A percentile compares a stretch with the other conserved stretches of the same genome.
These are phyloP conservation scores for Biscutella laevigata DNA, from an alignment of 441 rosid genomes.

Conservation along the genomic window DNA sequence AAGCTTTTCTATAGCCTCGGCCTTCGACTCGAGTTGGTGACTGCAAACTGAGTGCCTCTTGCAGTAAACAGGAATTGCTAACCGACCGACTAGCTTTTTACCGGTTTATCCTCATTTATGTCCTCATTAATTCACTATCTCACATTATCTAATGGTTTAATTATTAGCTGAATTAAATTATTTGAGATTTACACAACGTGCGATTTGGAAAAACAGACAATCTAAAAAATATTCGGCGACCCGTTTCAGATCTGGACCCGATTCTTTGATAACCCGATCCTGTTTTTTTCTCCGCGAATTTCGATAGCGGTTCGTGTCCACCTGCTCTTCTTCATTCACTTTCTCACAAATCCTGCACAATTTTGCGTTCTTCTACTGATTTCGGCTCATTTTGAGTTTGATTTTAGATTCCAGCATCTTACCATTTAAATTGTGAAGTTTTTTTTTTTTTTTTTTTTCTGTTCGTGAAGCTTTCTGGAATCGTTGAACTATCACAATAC, in stretches of 20 bases:
- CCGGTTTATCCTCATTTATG: constrained; percentile 14
- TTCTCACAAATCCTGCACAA: not conserved
- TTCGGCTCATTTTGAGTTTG: not conserved
- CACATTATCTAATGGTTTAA: not conserved
- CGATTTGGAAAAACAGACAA: not conserved
- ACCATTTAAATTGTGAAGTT: not conserved
- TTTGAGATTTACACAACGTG: not conserved
- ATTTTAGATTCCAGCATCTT: not conserved
- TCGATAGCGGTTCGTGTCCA: not conserved
- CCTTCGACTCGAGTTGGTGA: too few species aligned
- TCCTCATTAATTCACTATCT: not conserved
- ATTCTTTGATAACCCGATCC: not conserved
- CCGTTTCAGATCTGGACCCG: constrained; percentile 14
- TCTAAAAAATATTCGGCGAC: not conserved
- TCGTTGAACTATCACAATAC: constrained; percentile 4
- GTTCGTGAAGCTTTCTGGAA: not conserved
- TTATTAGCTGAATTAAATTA: too few species aligned
- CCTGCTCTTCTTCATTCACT: not conserved
- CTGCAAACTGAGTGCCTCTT: too few species aligned
- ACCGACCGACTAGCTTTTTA: not conserved
- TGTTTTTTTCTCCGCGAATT: not conserved
- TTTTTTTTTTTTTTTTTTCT: too few species aligned
- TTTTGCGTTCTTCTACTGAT: not conserved
- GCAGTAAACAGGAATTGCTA: too few species aligned
- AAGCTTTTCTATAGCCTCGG: not conserved